These are phyloP conservation scores for Hyaloscypha bicolor DNA, from an alignment of 495 filamentous ascomycete species.

Conservation along the genomic window DNA sequence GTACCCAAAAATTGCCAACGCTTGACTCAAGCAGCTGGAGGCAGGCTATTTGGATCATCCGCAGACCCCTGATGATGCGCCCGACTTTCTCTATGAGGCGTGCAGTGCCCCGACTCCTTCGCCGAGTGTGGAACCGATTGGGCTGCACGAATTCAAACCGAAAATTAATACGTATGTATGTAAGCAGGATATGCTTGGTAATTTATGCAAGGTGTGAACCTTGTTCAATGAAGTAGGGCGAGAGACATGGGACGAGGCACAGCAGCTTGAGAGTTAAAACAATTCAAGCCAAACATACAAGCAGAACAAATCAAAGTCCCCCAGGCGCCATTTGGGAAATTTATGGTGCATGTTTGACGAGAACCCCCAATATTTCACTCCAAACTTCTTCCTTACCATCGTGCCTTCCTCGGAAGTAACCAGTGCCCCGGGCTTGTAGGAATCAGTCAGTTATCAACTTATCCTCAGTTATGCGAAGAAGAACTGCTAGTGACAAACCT, in stretches of 20 bases:
- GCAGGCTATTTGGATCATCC: background rate
- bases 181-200: background rate
- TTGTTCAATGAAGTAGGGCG: background rate
- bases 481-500: background rate
- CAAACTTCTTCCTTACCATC: background rate
- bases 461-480: background rate
- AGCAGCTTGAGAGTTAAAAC: background rate
- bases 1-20: background rate
- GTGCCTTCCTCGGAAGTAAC: background rate
- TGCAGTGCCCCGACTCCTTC: background rate
- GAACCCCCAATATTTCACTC: background rate
- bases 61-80: background rate
- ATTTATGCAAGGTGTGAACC: background rate
- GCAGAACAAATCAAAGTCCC: background rate
- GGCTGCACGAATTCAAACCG: background rate
- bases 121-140: background rate
- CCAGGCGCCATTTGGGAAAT: background rate
- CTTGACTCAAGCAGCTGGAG: background rate
- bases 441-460: background rate
- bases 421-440: background rate
- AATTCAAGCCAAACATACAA: background rate
- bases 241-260: background rate
- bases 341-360: background rate
- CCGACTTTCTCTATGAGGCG: background rate
- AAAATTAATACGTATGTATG: background rate